Evolutionary conservation across 2,329 filamentous ascomycete species (phyloP).

Genomic region (Elsinoe arachidis): DNA sequence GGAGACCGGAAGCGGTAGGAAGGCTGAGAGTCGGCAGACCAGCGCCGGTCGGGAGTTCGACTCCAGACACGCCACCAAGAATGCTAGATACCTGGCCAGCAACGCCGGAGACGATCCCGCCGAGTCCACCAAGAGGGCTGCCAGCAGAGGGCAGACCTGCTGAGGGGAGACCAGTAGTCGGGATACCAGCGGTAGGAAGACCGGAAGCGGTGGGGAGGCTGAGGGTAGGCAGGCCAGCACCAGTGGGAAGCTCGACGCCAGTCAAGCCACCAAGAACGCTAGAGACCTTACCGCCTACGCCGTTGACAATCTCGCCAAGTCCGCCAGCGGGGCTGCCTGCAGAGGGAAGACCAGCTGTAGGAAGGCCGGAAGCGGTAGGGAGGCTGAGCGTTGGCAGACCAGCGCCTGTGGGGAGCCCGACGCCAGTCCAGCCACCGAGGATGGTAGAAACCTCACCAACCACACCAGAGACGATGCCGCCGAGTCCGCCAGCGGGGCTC

Average conservation of each 20-base stretch:
- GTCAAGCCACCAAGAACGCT: neutral
- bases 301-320: neutral
- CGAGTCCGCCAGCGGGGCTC: neutral
- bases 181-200: neutral
- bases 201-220: neutral
- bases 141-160: neutral
- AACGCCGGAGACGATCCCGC: neutral
- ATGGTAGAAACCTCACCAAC: neutral
- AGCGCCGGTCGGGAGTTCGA: neutral
- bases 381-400: neutral
- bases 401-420: neutral
- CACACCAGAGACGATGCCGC: neutral
- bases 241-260: neutral
- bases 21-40: neutral
- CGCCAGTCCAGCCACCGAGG: neutral
- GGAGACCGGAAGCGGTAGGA: neutral
- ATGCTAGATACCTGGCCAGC: neutral
- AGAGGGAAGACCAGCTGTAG: neutral
- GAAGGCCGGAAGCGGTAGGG: neutral
- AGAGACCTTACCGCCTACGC: neutral
- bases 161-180: too few relatives aligned
- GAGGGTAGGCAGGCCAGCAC: neutral
- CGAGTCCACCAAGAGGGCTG: neutral
- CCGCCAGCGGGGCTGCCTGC: neutral
- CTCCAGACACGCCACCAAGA: neutral